A percentile compares a stretch with the other conserved stretches of the same genome.
Evolutionary conservation across 2,329 filamentous ascomycete genomes (phyloP).

Genomic region (Cladosporium sp.): DNA sequence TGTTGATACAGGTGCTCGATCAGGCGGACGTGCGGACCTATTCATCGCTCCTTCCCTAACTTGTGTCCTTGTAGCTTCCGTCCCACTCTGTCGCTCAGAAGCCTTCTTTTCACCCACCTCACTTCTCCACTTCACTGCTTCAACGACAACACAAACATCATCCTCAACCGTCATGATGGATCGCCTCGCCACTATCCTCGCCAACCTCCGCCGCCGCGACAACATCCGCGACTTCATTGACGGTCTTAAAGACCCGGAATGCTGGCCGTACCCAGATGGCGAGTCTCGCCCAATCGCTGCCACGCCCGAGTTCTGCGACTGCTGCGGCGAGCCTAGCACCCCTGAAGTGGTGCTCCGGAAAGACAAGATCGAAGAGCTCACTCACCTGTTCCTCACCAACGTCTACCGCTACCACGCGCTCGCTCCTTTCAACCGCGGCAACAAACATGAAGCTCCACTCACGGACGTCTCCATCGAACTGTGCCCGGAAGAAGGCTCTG

Average conservation of each 20-base stretch:
- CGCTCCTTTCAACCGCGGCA: neutral
- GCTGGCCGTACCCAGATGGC: conserved; percentile 11
- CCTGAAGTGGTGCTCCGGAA: neutral
- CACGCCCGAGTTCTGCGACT: neutral
- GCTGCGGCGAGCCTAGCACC: neutral
- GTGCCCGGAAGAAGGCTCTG: neutral
- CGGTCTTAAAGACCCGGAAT: neutral
- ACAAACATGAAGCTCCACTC: neutral
- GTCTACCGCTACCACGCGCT: conserved; percentile 1
- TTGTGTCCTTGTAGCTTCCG: neutral
- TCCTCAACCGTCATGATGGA: neutral
- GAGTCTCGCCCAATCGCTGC: neutral
- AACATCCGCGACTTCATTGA: conserved; percentile 12
- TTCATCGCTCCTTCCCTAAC: neutral
- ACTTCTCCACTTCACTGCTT: neutral
- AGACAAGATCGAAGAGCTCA: neutral
- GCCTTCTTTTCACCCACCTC: neutral
- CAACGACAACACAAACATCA: neutral
- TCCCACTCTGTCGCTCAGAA: too few species aligned
- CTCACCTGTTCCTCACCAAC: neutral
- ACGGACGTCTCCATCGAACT: neutral
- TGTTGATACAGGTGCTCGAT: neutral
- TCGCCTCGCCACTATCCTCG: conserved; percentile 1
- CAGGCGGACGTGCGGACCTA: neutral
- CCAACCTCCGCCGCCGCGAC: conserved; percentile 4